These are phyloP conservation scores for Globisporangium polare DNA, from an alignment of 352 stramenopile genomes.

Conservation along the genomic window DNA sequence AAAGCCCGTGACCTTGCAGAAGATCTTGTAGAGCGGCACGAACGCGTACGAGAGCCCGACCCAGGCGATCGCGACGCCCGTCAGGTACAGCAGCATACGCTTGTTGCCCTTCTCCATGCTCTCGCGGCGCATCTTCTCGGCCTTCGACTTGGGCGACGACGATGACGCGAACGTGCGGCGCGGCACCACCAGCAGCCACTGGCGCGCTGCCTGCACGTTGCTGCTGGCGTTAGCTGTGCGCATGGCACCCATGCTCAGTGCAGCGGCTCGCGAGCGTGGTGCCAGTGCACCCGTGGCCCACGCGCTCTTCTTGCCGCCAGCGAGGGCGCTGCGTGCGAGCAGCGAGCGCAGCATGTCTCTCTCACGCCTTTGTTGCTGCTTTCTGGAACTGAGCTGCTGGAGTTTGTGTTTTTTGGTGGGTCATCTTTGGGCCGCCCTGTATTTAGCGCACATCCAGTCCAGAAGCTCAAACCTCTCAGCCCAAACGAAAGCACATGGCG, in stretches of 20 bases:
- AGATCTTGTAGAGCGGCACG: slow-evolving; percentile 99
- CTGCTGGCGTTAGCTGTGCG: neutral
- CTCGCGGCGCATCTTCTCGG: slow-evolving; percentile 38
- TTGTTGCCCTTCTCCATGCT: slow-evolving; percentile 86
- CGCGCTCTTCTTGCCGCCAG: neutral
- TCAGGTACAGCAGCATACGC: slow-evolving; percentile 91
- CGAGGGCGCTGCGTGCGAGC: slow-evolving; percentile 3
- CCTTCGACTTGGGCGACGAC: slow-evolving; percentile 35
- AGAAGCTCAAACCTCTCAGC: no score
- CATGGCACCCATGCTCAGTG: neutral
- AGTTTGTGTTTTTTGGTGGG: slow-evolving; percentile 24
- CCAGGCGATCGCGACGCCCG: slow-evolving; percentile 90
- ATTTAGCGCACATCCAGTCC: neutral
- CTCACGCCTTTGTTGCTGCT: slow-evolving; percentile 10
- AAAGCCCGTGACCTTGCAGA: slow-evolving; percentile 98
- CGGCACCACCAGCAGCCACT: slow-evolving; percentile 5
- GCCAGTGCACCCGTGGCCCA: neutral
- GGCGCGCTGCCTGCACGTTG: slow-evolving; percentile 12
- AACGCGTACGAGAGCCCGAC: slow-evolving; percentile 95
- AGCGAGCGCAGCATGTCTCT: slow-evolving; percentile 18
- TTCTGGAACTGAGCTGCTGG: neutral
- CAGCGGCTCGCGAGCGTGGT: neutral
- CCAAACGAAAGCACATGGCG: no score
- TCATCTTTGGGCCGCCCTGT: slow-evolving; percentile 20
- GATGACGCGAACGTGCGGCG: slow-evolving; percentile 45